A percentile compares a stretch with the other conserved stretches of the same genome.
These are phyloP conservation scores for Dioszegia crocea DNA, from an alignment of 768 basidiomycete species.

Conservation along the genomic window DNA sequence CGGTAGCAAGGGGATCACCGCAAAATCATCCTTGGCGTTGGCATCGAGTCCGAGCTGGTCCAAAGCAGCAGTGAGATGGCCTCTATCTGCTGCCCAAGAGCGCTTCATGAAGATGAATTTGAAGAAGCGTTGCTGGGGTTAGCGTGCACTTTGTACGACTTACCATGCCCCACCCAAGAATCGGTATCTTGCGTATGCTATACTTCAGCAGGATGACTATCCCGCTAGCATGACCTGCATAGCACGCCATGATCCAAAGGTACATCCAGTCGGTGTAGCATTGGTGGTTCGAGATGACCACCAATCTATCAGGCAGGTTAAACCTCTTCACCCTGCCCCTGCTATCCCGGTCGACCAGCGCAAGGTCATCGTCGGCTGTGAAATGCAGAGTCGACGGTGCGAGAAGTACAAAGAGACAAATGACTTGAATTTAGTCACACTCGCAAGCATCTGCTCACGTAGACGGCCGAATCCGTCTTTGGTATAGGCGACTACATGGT, in stretches of 20 bases:
- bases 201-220: constrained; percentile 91
- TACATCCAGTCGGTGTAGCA: constrained; percentile 61
- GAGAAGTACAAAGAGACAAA: constrained; percentile 38
- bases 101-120: constrained; percentile 88
- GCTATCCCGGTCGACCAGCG: constrained; percentile 58
- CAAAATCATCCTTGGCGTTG: constrained; percentile 9
- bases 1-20: not conserved
- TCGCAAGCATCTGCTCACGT: constrained; percentile 48
- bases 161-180: constrained; percentile 75
- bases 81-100: constrained; percentile 79
- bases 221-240: constrained; percentile 55
- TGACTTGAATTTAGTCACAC: constrained; percentile 19
- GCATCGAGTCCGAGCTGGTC: constrained; percentile 58
- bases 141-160: constrained; percentile 15
- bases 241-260: constrained; percentile 55
- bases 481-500: constrained; percentile 68
- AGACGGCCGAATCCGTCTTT: constrained; percentile 77
- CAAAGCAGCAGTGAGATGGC: constrained; percentile 63
- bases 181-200: constrained; percentile 75
- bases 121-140: constrained; percentile 71
- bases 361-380: constrained; percentile 47
- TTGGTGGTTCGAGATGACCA: constrained; percentile 86
- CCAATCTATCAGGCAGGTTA: constrained; percentile 72
- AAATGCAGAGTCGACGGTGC: constrained; percentile 38
- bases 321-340: constrained; percentile 60